Percentiles rank a stretch among this genome's conserved stretches.
Evolutionary conservation across 768 basidiomycete genomes (phyloP).

Genomic region (Asterophora parasitica): DNA sequence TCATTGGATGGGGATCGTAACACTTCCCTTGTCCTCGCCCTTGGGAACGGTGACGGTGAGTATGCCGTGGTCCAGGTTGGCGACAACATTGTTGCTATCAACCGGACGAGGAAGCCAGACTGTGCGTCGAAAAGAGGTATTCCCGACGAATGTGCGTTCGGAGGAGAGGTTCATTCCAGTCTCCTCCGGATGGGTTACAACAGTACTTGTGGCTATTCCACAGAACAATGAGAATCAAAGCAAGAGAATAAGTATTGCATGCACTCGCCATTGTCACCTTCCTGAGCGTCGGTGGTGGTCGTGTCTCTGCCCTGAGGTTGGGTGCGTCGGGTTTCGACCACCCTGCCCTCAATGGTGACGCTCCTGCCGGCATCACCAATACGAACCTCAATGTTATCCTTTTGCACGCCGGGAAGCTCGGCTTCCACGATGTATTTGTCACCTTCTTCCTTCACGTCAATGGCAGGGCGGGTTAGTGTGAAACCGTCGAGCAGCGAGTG

Average conservation of each 20-base stretch:
- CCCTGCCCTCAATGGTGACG: constrained; percentile 67
- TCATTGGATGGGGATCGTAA: constrained; percentile 40
- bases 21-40: constrained; percentile 51
- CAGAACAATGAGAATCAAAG: background rate
- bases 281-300: constrained; percentile 4
- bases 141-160: constrained; percentile 57
- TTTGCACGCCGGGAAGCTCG: constrained; percentile 74
- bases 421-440: constrained; percentile 67
- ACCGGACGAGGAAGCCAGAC: constrained; percentile 67
- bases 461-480: constrained; percentile 42
- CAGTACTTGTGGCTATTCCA: constrained; percentile 12
- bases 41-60: constrained; percentile 60
- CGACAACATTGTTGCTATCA: constrained; percentile 51
- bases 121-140: constrained; percentile 58
- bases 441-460: constrained; percentile 66
- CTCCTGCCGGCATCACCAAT: constrained; percentile 68
- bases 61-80: constrained; percentile 66
- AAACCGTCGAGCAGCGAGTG: constrained; percentile 43
- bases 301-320: constrained; percentile 9
- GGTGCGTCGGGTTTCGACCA: constrained; percentile 25
- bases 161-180: constrained; percentile 44
- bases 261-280: background rate
- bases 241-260: background rate
- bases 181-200: constrained; percentile 21
- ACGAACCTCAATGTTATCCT: constrained; percentile 68